Conservation (phyloP, 2,329 filamentous ascomycete species). For the Colletotrichum spinosum region DNA sequence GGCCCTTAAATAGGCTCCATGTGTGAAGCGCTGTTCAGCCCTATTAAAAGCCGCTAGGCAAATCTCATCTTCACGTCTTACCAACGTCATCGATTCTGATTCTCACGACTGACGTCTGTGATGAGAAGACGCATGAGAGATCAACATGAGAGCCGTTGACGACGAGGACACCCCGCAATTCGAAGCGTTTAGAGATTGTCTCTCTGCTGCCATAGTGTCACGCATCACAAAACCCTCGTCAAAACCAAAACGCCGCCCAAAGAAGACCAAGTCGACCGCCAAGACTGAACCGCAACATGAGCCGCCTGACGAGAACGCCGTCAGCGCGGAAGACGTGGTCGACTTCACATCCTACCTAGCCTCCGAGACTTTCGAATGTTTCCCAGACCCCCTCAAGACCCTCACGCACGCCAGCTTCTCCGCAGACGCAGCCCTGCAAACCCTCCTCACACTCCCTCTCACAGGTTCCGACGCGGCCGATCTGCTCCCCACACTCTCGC, state of each 20-base stretch:
- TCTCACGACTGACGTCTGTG: background rate
- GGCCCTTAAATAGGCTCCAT: slow-evolving; percentile 18
- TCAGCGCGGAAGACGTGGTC: slow-evolving; percentile 73
- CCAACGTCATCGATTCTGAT: slow-evolving; percentile 28
- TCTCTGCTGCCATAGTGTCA: slow-evolving; percentile 76
- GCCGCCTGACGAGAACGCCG: slow-evolving; percentile 17
- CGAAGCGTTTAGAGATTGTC: slow-evolving; percentile 78
- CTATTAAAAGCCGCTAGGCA: slow-evolving; percentile 2
- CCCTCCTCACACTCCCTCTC: slow-evolving; percentile 69
- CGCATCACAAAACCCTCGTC: slow-evolving; percentile 59
- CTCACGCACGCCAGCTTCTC: slow-evolving; percentile 71
- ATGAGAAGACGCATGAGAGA: background rate
- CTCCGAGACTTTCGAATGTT: slow-evolving; percentile 72
- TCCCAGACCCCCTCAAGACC: slow-evolving; percentile 71
- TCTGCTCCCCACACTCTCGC: slow-evolving; percentile 66
- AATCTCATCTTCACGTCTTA: background rate
- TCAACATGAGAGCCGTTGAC: slow-evolving; percentile 59
- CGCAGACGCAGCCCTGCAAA: slow-evolving; percentile 60
- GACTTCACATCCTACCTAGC: slow-evolving; percentile 88
- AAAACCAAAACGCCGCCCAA: slow-evolving; percentile 60
- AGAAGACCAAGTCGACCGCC: slow-evolving; percentile 38
- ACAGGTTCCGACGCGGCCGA: slow-evolving; percentile 60
- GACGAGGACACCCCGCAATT: slow-evolving; percentile 33
- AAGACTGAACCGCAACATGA: slow-evolving; percentile 4
- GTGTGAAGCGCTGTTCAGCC: background rate